Base-by-base conservation (phyloP, 1,284 basidiomycete species). In the Apiotrichum sp. region DNA sequence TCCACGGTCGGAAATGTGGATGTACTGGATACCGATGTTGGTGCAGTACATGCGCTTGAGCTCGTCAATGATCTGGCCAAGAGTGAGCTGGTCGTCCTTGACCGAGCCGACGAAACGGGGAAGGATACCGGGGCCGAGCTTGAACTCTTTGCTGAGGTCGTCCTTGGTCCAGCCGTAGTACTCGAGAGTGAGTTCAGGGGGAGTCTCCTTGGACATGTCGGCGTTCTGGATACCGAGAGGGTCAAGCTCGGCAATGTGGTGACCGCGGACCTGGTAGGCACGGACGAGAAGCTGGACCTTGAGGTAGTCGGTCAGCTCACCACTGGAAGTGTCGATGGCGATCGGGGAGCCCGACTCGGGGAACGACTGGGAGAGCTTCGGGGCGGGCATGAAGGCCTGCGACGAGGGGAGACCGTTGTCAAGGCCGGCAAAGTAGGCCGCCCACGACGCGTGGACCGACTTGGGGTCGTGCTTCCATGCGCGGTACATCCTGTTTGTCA, bases 221-320 rank as follows among this genome's bases (percentile, higher is more conserved):
- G 91, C 83, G 68, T 93, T 85, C 59, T 89, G 81, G 68, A 98
- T 93, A 45, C 91, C 91, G 33, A 99, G 84, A 39, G 95, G 95
- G 72, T 99, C 95, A 58, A 99, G 82, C 66, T 93, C 87, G 54
- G 95, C 96, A 64, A 95, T 83, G 72, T 96, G 91, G 75, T 99
- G 96, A 38, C 96, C 95, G 57, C 93, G 89, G 34, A 99, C 95
- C 85, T 98, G 95, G 79, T 96, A 98, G 6, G 96, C 95, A 65
- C 95, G 88, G 57, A 98, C 91, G 62, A 97, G 85, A 36, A 97
- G 82, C 87, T 97, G 93, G 29, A 92, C 86, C 83, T 97, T 99
- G 64, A 99, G 79, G 78, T 98, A 93, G 71, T 95, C 93, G 60
- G 93, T 88, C 31, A 98, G 80, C 67, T 93, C 86, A 42, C 84